phyloP scores from a whole-genome alignment of 2,329 filamentous ascomycete species.

The Aspergillus chevalieri region DNA sequence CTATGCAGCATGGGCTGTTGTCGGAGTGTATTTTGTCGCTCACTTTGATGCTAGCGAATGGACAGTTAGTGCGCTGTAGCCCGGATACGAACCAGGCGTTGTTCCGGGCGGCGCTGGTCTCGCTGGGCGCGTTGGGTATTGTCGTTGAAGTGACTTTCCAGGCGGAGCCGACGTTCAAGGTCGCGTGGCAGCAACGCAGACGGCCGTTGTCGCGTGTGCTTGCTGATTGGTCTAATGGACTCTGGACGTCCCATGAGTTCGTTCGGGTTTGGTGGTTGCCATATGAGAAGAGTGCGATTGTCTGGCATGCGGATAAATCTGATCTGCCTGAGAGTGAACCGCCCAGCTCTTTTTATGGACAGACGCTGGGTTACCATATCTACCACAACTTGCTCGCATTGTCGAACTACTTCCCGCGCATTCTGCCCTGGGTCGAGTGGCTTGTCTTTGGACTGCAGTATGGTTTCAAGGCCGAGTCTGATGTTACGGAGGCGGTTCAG shows the following conservation, averaged over 20 bases:
- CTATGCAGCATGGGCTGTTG: conserved; percentile 73
- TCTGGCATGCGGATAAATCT: conserved; percentile 83
- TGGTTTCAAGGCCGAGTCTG: conserved; percentile 66
- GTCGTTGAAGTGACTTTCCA: conserved; percentile 83
- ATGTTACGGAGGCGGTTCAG: conserved; percentile 67
- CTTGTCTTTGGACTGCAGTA: conserved; percentile 98
- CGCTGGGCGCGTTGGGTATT: conserved; percentile 83
- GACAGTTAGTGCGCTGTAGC: conserved; percentile 65
- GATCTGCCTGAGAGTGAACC: conserved; percentile 55
- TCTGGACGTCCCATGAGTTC: conserved; percentile 84
- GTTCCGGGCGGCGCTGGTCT: conserved; percentile 81
- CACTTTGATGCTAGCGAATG: conserved; percentile 75
- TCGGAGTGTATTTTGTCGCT: conserved; percentile 70
- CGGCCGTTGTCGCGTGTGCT: conserved; percentile 64
- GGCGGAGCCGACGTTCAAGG: conserved; percentile 72
- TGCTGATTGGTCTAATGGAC: conserved; percentile 60
- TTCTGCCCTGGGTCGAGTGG: conserved; percentile 87
- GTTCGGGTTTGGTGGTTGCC: conserved; percentile 97
- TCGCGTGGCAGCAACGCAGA: conserved; percentile 79
- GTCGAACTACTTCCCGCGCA: conserved; percentile 67
- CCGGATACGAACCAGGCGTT: conserved; percentile 64
- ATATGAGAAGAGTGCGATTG: conserved; percentile 77
- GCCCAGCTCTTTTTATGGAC: conserved; percentile 71
- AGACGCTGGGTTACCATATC: conserved; percentile 72
- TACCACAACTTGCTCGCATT: conserved; percentile 88